These are phyloP conservation scores for Filobasidium wieringae DNA, from an alignment of 768 basidiomycete genomes.

Conservation along the genomic window DNA sequence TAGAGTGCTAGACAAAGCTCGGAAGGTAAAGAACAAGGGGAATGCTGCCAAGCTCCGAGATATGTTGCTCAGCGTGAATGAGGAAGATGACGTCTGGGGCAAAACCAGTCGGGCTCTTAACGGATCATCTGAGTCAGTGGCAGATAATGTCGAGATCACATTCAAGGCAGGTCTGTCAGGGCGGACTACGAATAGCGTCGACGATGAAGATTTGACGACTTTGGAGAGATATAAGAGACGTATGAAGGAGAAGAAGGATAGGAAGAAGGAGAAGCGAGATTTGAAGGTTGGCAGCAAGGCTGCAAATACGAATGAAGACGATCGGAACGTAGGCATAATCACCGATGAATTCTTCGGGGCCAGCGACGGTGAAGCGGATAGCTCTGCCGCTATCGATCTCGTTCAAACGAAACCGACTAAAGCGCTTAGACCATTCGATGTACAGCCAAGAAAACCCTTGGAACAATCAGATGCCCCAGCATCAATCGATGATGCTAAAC, in stretches of 20 bases:
- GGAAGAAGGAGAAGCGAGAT: slow-evolving; percentile 60
- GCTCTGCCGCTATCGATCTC: slow-evolving; percentile 32
- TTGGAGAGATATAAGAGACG: slow-evolving; percentile 80
- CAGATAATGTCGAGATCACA: slow-evolving; percentile 90
- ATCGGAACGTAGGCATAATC: slow-evolving; percentile 6
- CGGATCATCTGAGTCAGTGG: no score
- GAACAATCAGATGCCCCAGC: slow-evolving; percentile 48
- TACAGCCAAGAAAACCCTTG: slow-evolving; percentile 15
- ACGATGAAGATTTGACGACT: slow-evolving; percentile 64
- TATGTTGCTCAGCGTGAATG: slow-evolving; percentile 56
- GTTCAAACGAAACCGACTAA: slow-evolving; percentile 6
- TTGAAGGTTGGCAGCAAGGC: slow-evolving; percentile 23
- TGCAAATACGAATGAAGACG: slow-evolving; percentile 16
- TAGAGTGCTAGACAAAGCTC: slow-evolving; percentile 4
- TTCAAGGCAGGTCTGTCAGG: slow-evolving; percentile 70
- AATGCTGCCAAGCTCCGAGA: slow-evolving; percentile 47
- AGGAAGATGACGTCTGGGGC: slow-evolving; percentile 65
- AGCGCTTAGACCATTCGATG: slow-evolving; percentile 22
- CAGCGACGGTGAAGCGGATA: slow-evolving; percentile 40
- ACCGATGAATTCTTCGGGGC: slow-evolving; percentile 73
- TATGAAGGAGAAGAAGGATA: slow-evolving; percentile 75
- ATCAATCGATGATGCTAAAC: slow-evolving; percentile 52
- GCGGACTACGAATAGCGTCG: slow-evolving; percentile 33
- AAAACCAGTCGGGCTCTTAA: slow-evolving; percentile 39
- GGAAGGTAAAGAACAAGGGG: slow-evolving; percentile 23